phyloP scores from a whole-genome alignment of 2,329 filamentous ascomycete species.

The Monosporascus ibericus region DNA sequence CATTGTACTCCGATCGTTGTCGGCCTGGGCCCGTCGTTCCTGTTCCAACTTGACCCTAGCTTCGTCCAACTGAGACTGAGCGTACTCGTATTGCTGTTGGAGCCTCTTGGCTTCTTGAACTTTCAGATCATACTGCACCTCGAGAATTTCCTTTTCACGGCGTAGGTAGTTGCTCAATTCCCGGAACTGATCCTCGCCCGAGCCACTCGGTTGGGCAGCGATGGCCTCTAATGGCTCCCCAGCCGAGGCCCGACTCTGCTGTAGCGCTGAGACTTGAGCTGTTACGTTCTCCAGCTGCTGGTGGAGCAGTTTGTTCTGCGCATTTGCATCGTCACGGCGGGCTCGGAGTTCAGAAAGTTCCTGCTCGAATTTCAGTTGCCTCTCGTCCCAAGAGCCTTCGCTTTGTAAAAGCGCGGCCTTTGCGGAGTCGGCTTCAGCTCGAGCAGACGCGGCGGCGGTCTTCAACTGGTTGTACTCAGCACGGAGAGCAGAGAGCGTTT shows the following conservation, averaged over 20 bases:
- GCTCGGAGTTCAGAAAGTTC: conserved; percentile 75
- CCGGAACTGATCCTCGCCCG: conserved; percentile 69
- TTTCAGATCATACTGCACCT: conserved; percentile 91
- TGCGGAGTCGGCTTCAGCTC: conserved; percentile 78
- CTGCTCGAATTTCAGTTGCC: conserved; percentile 72
- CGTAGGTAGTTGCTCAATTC: conserved; percentile 89
- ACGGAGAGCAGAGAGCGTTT: conserved; percentile 71
- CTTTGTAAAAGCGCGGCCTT: conserved; percentile 73
- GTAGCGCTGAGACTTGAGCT: conserved; percentile 70
- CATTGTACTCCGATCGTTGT: conserved; percentile 65
- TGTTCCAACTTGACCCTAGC: conserved; percentile 83
- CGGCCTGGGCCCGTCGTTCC: conserved; percentile 71
- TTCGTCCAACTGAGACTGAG: conserved; percentile 83
- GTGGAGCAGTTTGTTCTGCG: conserved; percentile 87
- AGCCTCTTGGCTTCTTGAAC: conserved; percentile 81
- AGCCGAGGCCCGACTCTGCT: conserved; percentile 61
- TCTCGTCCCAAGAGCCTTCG: conserved; percentile 82
- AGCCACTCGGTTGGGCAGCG: conserved; percentile 45
- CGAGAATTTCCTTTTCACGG: conserved; percentile 94
- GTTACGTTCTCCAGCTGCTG: conserved; percentile 81
- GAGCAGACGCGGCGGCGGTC: conserved; percentile 67
- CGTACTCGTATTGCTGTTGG: conserved; percentile 84
- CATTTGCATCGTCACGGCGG: conserved; percentile 75
- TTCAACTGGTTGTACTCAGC: conserved; percentile 77
- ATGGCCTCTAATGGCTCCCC: conserved; percentile 48